These are phyloP conservation scores for Erodium maritimum DNA, from an alignment of 345 rosid species.

Conservation along the genomic window DNA sequence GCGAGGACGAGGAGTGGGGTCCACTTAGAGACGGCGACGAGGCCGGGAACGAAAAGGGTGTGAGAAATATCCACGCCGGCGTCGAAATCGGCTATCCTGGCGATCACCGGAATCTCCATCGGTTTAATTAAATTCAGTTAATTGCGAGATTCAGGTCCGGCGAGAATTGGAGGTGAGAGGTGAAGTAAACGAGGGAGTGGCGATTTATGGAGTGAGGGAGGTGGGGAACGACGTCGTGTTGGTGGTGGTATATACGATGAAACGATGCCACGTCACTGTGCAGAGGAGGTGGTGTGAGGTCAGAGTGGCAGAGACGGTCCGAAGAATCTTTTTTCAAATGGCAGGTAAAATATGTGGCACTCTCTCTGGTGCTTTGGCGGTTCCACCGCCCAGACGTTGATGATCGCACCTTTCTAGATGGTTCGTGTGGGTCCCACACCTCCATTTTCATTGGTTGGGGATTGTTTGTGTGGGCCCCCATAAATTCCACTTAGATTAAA, in stretches of 20 bases:
- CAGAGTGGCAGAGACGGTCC: constrained; percentile 4
- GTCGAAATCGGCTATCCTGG: constrained; percentile 52
- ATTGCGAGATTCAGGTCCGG: too few species aligned
- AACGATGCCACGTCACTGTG: neutral
- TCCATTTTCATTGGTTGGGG: too few species aligned
- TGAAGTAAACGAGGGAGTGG: constrained; percentile 1
- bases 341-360: constrained; percentile 4
- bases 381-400: neutral
- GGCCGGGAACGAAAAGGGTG: constrained; percentile 16
- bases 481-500: too few species aligned
- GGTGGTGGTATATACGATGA: neutral
- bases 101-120: constrained; percentile 62
- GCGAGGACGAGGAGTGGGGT: constrained; percentile 47
- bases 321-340: too few species aligned
- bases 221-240: neutral
- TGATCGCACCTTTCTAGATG: too few species aligned
- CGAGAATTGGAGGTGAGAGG: neutral
- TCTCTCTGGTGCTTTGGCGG: neutral
- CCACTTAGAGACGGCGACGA: constrained; percentile 52
- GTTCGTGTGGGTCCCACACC: too few species aligned
- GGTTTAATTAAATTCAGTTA: neutral
- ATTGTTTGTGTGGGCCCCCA: too few species aligned
- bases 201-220: constrained; percentile 8
- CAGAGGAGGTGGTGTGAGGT: constrained; percentile 9
- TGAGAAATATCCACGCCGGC: constrained; percentile 4